Evolutionary conservation across 2,329 filamentous ascomycete genomes (phyloP), one percentile per base, ranked within the genome.

Genomic region (Dactylonectria estremocensis): DNA sequence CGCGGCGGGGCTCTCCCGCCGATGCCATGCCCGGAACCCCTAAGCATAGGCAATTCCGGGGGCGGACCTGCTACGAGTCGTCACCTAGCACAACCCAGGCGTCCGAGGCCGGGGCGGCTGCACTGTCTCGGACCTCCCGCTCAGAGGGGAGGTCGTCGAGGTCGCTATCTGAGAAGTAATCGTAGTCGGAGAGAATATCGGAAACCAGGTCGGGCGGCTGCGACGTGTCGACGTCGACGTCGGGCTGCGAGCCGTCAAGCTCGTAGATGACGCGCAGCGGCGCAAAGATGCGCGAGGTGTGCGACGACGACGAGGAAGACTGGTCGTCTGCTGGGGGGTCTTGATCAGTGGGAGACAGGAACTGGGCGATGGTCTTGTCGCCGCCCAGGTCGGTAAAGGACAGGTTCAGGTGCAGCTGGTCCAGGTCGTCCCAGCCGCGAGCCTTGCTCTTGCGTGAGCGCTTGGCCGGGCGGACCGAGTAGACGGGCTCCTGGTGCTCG

Each of bases 1-100:
- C 80, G 77, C 72, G 72, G 76, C 74, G 75, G 67, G 74, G 74
- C 73, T 74, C 72, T 77, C 71, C 66, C 77, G 73, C 76, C 75
- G 72, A 55, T 69, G 54, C 59, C 28, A 54, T 69, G 64, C 66
- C 74, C 72, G 66, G 77, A 75, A 76, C 73, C 75, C 77, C 69
- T 67, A 67, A 66, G 72, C n/a, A n/a, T n/a, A 72, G 58, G 61
- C 67, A 7, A 18, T 76, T 75, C 70, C 70, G 67, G 61, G 57
- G 72, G 77, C 79, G 81, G 81, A 83, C 80, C 77, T 84, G 82
- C 77, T 85, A 81, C 81, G 79, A 83, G 82, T 80, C 83, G 79
- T 84, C 82, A 75, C 80, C 81, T 72, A 85, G 76, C 76, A 85
- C 77, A 40, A 84, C 78, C 83, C 83, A 85, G 68, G 79, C 74